Evolutionary conservation across 1,284 basidiomycete genomes (phyloP), one percentile per base, ranked within the genome.

Genomic region (Irpex sp.): DNA sequence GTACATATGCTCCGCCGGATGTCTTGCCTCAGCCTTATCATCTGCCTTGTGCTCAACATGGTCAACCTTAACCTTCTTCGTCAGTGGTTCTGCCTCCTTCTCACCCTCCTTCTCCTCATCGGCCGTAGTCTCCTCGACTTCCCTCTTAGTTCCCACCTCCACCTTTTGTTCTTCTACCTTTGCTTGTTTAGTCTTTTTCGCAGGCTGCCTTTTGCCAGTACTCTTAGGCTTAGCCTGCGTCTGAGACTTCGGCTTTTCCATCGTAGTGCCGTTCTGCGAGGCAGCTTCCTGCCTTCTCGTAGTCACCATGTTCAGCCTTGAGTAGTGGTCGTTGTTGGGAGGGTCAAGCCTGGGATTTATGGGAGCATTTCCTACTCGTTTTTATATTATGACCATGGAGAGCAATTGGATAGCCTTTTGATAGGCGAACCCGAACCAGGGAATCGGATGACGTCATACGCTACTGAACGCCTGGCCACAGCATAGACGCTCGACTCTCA

Each of bases 1-100:
- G 58, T 61, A 64, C 4, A 34, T 57, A 44, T 66, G 65, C 57
- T 47, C 51, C 13, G 60, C 62, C 15, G 65, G 62, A 17, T 63
- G 62, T 11, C 57, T 59, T 31, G 51, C 54, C 19, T 60, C 56
- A n/a, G 58, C 49, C n/a, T 58, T 19, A 11, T 44, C 57, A 2
- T 34, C 34, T 8, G 19, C 61, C 37, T 65, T 58, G 15, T 15
- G 47, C 48, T 62, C 34, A 19, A 11, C 40, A 2, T 47, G 44
- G 9, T 38, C 63, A 13, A 31, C 49, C 61, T 58, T 65, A 26
- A 19, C 37, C 54, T 51, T 58, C 52, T 61, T 63, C 21, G 55
- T 59, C 1, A 54, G 49, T 2, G 49, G 59, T 52, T 59, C 58
- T 40, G 36, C 37, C 37, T 44, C 48, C n/a, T 51, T 48, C 15